Evolutionary conservation across 306 rosid species (phyloP).

Genomic region (Lithocarpus polystachyus): DNA sequence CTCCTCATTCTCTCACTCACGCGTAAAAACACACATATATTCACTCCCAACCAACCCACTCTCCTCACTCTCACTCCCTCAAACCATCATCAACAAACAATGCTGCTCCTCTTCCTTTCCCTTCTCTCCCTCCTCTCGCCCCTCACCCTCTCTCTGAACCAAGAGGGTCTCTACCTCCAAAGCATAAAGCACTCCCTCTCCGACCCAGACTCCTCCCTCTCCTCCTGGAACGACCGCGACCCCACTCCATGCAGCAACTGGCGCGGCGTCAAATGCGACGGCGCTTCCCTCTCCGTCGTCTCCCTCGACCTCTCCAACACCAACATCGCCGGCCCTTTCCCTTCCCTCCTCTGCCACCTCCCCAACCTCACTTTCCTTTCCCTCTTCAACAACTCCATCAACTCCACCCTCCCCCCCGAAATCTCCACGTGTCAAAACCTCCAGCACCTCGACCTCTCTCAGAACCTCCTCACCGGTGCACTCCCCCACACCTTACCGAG

Average conservation of each 20-base stretch:
- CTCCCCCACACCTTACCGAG: constrained; percentile 54
- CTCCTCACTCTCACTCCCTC: background rate
- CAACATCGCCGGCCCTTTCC: constrained; percentile 55
- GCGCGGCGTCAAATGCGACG: constrained; percentile 56
- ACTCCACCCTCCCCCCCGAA: constrained; percentile 46
- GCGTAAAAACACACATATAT: background rate
- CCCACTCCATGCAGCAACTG: constrained; percentile 60
- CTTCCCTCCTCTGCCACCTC: constrained; percentile 61
- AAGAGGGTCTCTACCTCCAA: constrained; percentile 56
- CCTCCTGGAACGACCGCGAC: constrained; percentile 56
- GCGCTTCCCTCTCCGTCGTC: constrained; percentile 30
- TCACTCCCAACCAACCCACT: background rate
- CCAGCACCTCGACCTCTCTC: constrained; percentile 64
- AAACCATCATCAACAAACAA: background rate
- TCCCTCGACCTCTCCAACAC: constrained; percentile 53
- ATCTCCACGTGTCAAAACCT: constrained; percentile 51
- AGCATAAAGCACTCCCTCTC: constrained; percentile 48
- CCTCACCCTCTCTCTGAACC: constrained; percentile 37
- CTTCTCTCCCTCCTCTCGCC: constrained; percentile 6
- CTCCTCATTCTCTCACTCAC: background rate
- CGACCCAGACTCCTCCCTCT: constrained; percentile 48
- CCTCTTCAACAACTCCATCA: constrained; percentile 69
- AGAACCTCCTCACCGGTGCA: constrained; percentile 73
- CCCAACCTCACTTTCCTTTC: constrained; percentile 43
- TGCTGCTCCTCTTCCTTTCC: constrained; percentile 17